Evolutionary conservation across 176 grass and related monocot species (phyloP).

Genomic region (Carex myosuroides): DNA sequence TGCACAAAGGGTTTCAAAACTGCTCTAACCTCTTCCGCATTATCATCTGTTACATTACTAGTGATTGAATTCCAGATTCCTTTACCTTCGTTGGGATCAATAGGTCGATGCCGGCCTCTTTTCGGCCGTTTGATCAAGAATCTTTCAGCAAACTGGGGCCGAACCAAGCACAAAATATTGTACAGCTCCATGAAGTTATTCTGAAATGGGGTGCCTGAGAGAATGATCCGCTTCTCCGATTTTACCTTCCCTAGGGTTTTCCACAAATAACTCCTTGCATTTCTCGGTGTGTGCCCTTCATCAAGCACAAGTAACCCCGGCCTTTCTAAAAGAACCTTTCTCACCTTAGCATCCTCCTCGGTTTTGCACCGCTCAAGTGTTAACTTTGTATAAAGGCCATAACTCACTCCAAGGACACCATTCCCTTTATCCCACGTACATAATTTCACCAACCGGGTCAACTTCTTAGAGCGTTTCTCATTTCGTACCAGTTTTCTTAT

Average conservation of each 20-base stretch:
- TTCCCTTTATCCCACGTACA: conserved; percentile 63
- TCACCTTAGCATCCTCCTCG: conserved; percentile 47
- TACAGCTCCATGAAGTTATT: conserved; percentile 93
- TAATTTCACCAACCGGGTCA: conserved; percentile 67
- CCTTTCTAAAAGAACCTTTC: conserved; percentile 66
- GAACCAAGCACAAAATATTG: conserved; percentile 84
- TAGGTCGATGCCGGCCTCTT: conserved; percentile 32
- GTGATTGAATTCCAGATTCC: conserved; percentile 80
- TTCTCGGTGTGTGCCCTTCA: conserved; percentile 93
- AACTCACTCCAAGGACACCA: conserved; percentile 84
- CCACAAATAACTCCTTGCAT: conserved; percentile 64
- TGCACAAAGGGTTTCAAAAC: conserved; percentile 91
- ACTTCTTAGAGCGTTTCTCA: conserved; percentile 35
- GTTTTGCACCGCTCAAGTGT: conserved; percentile 41
- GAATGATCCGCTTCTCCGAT: conserved; percentile 71
- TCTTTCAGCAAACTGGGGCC: conserved; percentile 78
- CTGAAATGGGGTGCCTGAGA: conserved; percentile 96
- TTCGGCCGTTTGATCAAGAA: conserved; percentile 43
- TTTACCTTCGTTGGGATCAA: conserved; percentile 44
- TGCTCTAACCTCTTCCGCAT: conserved; percentile 73
- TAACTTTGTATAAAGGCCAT: conserved; percentile 63
- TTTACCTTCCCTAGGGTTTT: conserved; percentile 78
- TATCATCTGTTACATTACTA: conserved; percentile 71
- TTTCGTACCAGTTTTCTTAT: conserved; percentile 53
- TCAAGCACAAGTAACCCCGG: conserved; percentile 87